Evolutionary conservation across 306 rosid species (phyloP).

Genomic region (Trifolium subterraneum): DNA sequence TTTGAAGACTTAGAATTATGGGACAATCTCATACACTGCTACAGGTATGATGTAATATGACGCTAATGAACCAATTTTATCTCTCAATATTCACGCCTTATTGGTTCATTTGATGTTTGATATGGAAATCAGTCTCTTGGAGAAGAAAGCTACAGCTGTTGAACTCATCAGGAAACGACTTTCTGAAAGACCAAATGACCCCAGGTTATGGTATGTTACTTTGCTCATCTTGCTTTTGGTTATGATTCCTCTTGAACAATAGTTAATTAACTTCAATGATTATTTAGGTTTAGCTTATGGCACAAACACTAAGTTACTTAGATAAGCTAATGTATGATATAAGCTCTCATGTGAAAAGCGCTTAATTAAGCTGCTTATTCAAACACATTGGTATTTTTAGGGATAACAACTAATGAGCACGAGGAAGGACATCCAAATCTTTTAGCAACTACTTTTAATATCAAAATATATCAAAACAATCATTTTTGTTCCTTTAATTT

Average conservation of each 20-base stretch:
- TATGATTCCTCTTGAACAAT: slow-evolving; percentile 24
- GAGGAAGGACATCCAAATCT: background rate
- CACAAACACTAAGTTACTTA: background rate
- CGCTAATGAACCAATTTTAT: slow-evolving; percentile 11
- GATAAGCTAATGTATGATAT: slow-evolving; percentile 19
- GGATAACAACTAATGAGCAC: background rate
- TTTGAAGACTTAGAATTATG: slow-evolving; percentile 96
- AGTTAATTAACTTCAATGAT: slow-evolving; percentile 14
- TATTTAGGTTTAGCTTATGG: slow-evolving; percentile 19
- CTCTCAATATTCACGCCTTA: slow-evolving; percentile 24
- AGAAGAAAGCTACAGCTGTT: slow-evolving; percentile 96
- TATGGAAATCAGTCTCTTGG: slow-evolving; percentile 66
- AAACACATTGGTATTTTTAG: background rate
- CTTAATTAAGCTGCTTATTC: background rate
- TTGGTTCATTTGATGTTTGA: slow-evolving; percentile 40
- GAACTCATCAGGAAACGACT: slow-evolving; percentile 87
- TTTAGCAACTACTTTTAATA: background rate
- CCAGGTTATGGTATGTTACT: slow-evolving; percentile 78
- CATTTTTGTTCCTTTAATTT: background rate
- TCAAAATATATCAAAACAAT: background rate
- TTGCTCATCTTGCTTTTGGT: slow-evolving; percentile 25
- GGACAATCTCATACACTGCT: slow-evolving; percentile 92
- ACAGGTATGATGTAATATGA: slow-evolving; percentile 60
- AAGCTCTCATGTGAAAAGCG: background rate
- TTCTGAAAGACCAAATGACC: slow-evolving; percentile 80